phyloP scores from a whole-genome alignment of 2,329 filamentous ascomycete species.

The Parascedosporium putredinis region DNA sequence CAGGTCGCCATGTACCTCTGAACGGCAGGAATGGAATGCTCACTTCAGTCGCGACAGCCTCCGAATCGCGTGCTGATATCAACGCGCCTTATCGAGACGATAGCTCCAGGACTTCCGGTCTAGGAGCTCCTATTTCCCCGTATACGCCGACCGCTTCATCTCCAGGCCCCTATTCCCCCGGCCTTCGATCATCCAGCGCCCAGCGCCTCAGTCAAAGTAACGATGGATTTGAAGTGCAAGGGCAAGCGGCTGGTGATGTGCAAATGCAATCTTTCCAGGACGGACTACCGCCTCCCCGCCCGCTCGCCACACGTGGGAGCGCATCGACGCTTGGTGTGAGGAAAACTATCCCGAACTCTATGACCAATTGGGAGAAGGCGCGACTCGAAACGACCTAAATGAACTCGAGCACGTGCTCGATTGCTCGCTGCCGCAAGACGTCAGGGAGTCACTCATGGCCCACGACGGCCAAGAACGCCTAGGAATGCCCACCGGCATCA shows the following conservation, averaged over 20 bases:
- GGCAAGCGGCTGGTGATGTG: slow-evolving; percentile 68
- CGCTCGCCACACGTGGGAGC: slow-evolving; percentile 79
- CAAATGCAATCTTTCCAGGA: slow-evolving; percentile 95
- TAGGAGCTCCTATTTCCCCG: slow-evolving; percentile 19
- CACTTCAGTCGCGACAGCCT: slow-evolving; percentile 79
- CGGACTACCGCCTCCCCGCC: slow-evolving; percentile 85
- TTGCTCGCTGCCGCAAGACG: slow-evolving; percentile 83
- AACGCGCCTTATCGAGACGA: slow-evolving; percentile 56
- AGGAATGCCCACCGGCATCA: slow-evolving; percentile 78
- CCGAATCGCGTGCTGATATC: slow-evolving; percentile 80
- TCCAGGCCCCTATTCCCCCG: slow-evolving; percentile 75
- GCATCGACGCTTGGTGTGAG: slow-evolving; percentile 89
- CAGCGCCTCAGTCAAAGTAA: slow-evolving; percentile 52
- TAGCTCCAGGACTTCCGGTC: slow-evolving; percentile 28
- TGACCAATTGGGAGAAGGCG: slow-evolving; percentile 87
- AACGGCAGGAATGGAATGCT: slow-evolving; percentile 73
- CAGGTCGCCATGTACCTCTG: slow-evolving; percentile 80
- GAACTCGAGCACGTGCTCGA: slow-evolving; percentile 94
- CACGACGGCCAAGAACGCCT: slow-evolving; percentile 98
- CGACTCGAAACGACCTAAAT: slow-evolving; percentile 89
- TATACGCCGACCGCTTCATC: slow-evolving; percentile 42
- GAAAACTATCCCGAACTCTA: slow-evolving; percentile 90
- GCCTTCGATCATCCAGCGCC: slow-evolving; percentile 69
- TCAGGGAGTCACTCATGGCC: slow-evolving; percentile 79
- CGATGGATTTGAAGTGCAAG: slow-evolving; percentile 59